Base-by-base conservation (phyloP, 768 basidiomycete genomes). In the Termitomyces sp. region DNA sequence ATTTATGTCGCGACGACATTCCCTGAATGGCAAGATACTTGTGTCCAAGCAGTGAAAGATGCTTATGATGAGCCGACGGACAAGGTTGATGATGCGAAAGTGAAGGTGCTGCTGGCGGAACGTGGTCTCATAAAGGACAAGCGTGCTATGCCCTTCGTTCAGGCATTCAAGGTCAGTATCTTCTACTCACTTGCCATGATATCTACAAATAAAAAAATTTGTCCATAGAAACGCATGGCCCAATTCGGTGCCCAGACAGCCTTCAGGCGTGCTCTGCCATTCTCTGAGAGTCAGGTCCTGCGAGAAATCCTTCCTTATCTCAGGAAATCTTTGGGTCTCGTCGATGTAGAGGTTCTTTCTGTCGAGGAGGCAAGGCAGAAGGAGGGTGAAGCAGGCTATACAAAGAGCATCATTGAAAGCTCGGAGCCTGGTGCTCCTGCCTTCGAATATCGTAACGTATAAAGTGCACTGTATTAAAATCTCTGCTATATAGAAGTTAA, bases 111-210 rank as follows among this genome's bases (percentile, higher is more conserved):
- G 63, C 69, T 98, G 69, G 80, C 79, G 9, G 78, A 83, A 68
- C 80, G 77, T 22, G 94, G 92, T 5, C 69, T 98, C 69, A 87
- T 94, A 74, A 98, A 97, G 80, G 94, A 98, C 75, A 98, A 98
- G 78, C 84, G 87, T 44, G 82, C 82, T 43, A 98, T 98, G 96
- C 95, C 95, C 6, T 98, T 96, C 74, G 84, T 94, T 47, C 91
- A 96, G 58, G 75, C 80, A 32, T 90, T 98, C 86, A 95, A 97
- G 87, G 96, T 94, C 53, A 38, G 78, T 63, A 8, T 26, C 43
- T 1, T 13, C 20, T 30, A 45, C 12, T 6, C 42, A 48, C 43
- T 56, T 20, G 22, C 1, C 48, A 36, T 52, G 20, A 26, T 9
- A 42, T 22, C 16, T 20, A 43, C 14, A 42, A n/a, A 67, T 55